A percentile compares a stretch with the other conserved stretches of the same genome.
Evolutionary conservation across 257 asterid species (phyloP).

Genomic region (Anisodus tanguticus): DNA sequence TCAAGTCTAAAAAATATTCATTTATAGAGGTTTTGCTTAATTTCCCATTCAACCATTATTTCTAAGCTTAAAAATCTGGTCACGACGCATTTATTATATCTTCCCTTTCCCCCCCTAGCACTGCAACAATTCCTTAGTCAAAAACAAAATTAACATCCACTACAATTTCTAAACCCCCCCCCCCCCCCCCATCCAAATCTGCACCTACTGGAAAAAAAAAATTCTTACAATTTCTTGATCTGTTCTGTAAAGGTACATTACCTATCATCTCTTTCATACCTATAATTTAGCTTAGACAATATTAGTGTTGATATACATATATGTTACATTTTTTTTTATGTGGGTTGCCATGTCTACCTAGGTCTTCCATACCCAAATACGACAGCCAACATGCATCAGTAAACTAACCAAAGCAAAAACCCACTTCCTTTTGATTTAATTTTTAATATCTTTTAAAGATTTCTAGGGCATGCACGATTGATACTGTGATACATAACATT

Average conservation of each 20-base stretch:
- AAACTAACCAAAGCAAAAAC: constrained; percentile 12
- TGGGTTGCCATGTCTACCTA: constrained; percentile 33
- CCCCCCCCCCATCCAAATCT: constrained; percentile 4
- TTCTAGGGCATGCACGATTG: constrained; percentile 32
- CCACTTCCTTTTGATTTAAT: constrained; percentile 22
- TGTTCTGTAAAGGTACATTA: constrained; percentile 31
- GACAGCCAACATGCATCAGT: constrained; percentile 25
- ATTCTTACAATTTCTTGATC: neutral
- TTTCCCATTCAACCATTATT: constrained; percentile 33
- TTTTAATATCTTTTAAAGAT: neutral
- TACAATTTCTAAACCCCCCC: neutral
- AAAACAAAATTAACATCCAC: neutral
- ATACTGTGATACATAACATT: neutral
- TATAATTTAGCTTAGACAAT: constrained; percentile 23
- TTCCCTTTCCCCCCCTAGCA: neutral
- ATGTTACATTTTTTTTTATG: constrained; percentile 28
- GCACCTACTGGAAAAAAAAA: constrained; percentile 25
- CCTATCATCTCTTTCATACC: constrained; percentile 5
- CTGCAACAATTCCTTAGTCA: constrained; percentile 33
- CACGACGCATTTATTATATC: constrained; percentile 33
- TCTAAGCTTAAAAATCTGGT: constrained; percentile 30
- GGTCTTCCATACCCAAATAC: constrained; percentile 27
- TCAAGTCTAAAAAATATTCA: neutral
- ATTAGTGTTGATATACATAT: constrained; percentile 17
- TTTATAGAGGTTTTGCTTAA: too few species aligned